Conservation (phyloP, 352 stramenopile genomes). For the Globisporangium nunn region DNA sequence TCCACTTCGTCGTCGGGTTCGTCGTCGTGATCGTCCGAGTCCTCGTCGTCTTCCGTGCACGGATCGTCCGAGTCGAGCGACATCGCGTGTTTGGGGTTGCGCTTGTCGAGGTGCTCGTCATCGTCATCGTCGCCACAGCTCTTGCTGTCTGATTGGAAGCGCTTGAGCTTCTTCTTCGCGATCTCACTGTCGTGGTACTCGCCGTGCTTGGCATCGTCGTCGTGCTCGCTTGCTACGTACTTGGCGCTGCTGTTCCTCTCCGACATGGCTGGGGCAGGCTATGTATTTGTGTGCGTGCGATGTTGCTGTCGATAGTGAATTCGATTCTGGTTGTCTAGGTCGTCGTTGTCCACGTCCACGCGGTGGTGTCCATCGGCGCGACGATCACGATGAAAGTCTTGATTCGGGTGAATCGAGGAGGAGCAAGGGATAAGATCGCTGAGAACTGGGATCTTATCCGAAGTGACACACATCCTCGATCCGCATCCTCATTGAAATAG, state of each 20-base stretch:
- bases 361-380: too few species aligned
- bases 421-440: too few species aligned
- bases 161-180: constrained; percentile 28
- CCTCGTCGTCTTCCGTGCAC: constrained; percentile 20
- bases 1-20: constrained; percentile 32
- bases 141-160: constrained; percentile 12
- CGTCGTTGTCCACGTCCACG: too few species aligned
- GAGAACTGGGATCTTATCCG: too few species aligned
- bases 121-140: constrained; percentile 14
- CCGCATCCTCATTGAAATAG: too few species aligned
- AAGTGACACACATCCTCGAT: too few species aligned
- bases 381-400: too few species aligned
- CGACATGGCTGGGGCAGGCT: constrained; percentile 8
- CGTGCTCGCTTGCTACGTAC: constrained; percentile 1
- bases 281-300: neutral
- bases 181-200: constrained; percentile 13
- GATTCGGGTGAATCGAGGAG: too few species aligned
- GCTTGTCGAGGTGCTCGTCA: neutral
- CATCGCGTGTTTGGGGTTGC: constrained; percentile 19
- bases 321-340: neutral
- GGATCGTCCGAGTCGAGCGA: constrained; percentile 11
- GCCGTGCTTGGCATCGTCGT: constrained; percentile 21
- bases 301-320: neutral
- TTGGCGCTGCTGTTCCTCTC: constrained; percentile 27
- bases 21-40: constrained; percentile 12